phyloP scores from a whole-genome alignment of 2,329 filamentous ascomycete species.

The Ciborinia camelliae region DNA sequence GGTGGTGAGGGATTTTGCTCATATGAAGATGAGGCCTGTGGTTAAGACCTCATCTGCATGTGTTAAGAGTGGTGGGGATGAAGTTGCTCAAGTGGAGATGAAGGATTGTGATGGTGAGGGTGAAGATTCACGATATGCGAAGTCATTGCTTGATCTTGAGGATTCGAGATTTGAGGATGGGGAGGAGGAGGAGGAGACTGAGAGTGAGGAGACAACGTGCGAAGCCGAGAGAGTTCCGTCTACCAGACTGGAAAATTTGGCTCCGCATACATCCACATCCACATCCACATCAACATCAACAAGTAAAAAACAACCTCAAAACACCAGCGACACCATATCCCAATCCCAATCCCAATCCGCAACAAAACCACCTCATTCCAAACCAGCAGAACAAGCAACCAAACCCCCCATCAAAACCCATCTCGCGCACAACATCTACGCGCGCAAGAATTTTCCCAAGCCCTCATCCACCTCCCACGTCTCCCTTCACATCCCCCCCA shows the following conservation, averaged over 20 bases:
- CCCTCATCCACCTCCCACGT: neutral
- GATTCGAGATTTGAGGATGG: neutral
- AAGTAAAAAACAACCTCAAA: neutral
- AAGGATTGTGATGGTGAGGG: neutral
- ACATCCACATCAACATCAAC: too few species aligned
- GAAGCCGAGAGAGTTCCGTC: neutral
- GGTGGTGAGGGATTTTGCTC: neutral
- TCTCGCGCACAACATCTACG: neutral
- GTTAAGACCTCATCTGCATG: too few species aligned
- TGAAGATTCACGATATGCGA: neutral
- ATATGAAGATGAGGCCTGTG: neutral
- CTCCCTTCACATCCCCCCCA: neutral
- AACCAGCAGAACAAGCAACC: too few species aligned
- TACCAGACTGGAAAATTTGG: neutral
- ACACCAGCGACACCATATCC: neutral
- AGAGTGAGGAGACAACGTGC: neutral
- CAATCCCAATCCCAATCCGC: neutral
- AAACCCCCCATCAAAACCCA: too few species aligned
- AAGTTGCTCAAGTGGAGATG: neutral
- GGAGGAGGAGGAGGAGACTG: neutral
- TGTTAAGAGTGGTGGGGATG: too few species aligned
- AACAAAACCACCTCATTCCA: neutral
- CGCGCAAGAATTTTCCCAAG: too few species aligned
- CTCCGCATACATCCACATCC: neutral
- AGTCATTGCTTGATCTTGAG: neutral